Base-by-base conservation (phyloP, 225 moss, liverwort and hornwort species). In the Sphagnum contortum region DNA sequence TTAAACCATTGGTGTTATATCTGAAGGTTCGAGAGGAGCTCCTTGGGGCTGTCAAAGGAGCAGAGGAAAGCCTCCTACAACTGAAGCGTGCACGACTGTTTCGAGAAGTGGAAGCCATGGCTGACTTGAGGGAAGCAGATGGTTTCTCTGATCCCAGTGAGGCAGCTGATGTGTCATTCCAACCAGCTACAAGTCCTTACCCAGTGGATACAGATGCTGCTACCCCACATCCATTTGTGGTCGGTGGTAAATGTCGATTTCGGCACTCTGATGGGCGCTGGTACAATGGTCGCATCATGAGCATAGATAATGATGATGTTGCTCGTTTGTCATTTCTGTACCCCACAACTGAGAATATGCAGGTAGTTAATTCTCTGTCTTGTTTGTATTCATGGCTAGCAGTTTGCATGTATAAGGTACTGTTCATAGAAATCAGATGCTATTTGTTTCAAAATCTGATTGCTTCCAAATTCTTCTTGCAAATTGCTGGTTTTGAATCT, bases 191-290 rank as follows among this genome's bases (percentile, higher is more conserved):
- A 57, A 72, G 69, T 53, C 47, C 68, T 57, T 76, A 75, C 68
- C 48, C 63, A 53, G 71, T 52, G 48, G 87, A 81, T 69, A 66
- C 65, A 64, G 87, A 81, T 69, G 68, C 65, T 61, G 74, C 57
- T 53, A 62, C 76, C 47, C 61, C 69, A 49, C 71, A 75, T 63
- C 60, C 79, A 12, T 91, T 90, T 62, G 54, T 75, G 13, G 75
- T 79, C 62, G 82, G 76, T 50, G 82, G 87, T 12, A 88, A 81
- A 67, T 98, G 93, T 59, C 89, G 98, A 2, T 98, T 98, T 72
- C 89, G 89, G 55, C 86, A 93, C 64, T 89, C 81, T 49, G 83
- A 98, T 70, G 93, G 93, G 44, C 87, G 88, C 46, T 93, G 98
- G 98, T 98, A 93, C 63, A 84, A 91, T 70, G 93, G 98, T 47